Base-by-base conservation (phyloP, 73 alveolate genomes). In the Paramecium octaurelia region DNA sequence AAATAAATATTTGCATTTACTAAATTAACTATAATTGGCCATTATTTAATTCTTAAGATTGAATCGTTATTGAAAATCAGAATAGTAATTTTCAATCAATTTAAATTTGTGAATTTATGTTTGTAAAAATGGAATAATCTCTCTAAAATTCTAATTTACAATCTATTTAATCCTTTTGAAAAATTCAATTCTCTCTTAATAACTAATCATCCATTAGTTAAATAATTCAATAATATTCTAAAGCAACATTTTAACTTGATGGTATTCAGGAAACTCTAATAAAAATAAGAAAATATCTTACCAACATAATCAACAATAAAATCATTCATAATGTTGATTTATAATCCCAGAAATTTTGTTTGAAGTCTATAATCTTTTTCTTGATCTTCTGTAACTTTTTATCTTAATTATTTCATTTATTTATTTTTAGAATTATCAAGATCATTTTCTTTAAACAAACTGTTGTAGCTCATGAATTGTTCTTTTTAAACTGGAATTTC, bases 361-460 rank as follows among this genome's bases (percentile, higher is more conserved):
- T 80, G 29, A 44, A 80, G 91, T 9, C 38, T 80, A 4, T 44
- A 46, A 46, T 80, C 91, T 18, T 43, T 6, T 9, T 43, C 34
- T 27, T 48, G 14, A 40, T 9, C 29, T 80, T 80, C 73, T 23
- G 10, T 12, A 10, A 80, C 7, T 24, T 80, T 3, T 44, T 80
- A 31, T 80, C 91, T 42, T 48, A 6, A 1, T 12, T 43, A 46
- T 48, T 80, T 80, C 70, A 80, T 80, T 80, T 80, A 21, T 80
- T 80, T 80, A 48, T 80, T 80, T 48, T 80, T 80, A 3, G 91
- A 23, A 44, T 80, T 80, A 64, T 64, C 84, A 34, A 64, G 84
- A 64, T 64, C 84, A 64, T 64, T 64, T n/a, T 64, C 84, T 24
- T 64, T 64, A n/a, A 64, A 64, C 12, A 64, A 23, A 31, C 50